phyloP scores from a whole-genome alignment of 2,329 filamentous ascomycete genomes.

The Hymenoscyphus repandus region DNA sequence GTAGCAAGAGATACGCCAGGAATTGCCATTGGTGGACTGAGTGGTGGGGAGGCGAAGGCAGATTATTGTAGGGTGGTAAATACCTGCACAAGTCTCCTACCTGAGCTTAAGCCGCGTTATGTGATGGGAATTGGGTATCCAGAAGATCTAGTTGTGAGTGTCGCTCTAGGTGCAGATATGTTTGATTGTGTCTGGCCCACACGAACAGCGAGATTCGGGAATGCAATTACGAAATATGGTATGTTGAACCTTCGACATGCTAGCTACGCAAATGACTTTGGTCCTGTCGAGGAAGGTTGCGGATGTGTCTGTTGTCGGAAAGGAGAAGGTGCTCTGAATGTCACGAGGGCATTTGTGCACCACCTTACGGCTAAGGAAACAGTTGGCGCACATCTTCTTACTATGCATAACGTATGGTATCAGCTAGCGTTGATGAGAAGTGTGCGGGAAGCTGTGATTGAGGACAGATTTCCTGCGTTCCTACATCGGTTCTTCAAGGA shows the following conservation, averaged over 20 bases:
- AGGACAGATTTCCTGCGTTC: slow-evolving; percentile 75
- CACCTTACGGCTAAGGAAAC: slow-evolving; percentile 94
- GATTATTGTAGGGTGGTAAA: slow-evolving; percentile 89
- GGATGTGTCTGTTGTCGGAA: slow-evolving; percentile 71
- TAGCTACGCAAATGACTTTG: slow-evolving; percentile 72
- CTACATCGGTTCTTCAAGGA: slow-evolving; percentile 71
- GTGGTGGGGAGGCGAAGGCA: slow-evolving; percentile 88
- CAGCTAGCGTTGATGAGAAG: slow-evolving; percentile 77
- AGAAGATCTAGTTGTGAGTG: slow-evolving; percentile 88
- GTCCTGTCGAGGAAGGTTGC: slow-evolving; percentile 78
- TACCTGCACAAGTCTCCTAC: slow-evolving; percentile 78
- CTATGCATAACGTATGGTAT: slow-evolving; percentile 95
- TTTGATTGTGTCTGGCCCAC: slow-evolving; percentile 99
- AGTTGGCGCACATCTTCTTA: slow-evolving; percentile 76
- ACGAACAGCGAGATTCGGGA: slow-evolving; percentile 90
- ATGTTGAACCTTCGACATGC: slow-evolving; percentile 80
- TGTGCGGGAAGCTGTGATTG: slow-evolving; percentile 71
- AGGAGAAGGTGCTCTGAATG: slow-evolving; percentile 65
- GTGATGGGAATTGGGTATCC: slow-evolving; percentile 99
- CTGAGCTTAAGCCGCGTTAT: slow-evolving; percentile 91
- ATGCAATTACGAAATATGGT: slow-evolving; percentile 77
- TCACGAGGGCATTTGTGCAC: slow-evolving; percentile 85
- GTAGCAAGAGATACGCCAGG: slow-evolving; percentile 85
- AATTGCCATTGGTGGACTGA: slow-evolving; percentile 92
- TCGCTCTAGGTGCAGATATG: slow-evolving; percentile 96